Evolutionary conservation across 352 stramenopile genomes (phyloP).

Genomic region (Globisporangium rhizosaccharum): DNA sequence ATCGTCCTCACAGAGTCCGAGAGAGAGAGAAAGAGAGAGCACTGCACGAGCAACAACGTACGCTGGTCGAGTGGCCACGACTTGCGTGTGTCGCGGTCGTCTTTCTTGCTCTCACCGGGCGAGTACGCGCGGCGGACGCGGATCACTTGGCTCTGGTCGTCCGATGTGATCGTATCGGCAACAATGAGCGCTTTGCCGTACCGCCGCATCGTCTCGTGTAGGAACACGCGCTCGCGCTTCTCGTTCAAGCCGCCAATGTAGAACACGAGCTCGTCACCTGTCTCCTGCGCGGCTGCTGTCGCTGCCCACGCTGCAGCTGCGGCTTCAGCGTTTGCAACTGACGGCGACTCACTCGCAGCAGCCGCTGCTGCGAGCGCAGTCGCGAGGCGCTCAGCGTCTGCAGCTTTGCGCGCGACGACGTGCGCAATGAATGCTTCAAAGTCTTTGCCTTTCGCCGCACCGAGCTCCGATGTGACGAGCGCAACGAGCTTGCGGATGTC

Average conservation of each 20-base stretch:
- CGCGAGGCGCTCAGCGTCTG: conserved; percentile 15
- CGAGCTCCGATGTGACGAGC: conserved; percentile 50
- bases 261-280: conserved; percentile 48
- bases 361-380: conserved; percentile 3
- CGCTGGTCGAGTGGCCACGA: conserved; percentile 72
- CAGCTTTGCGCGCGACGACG: conserved; percentile 35
- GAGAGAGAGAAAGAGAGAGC: too few species aligned
- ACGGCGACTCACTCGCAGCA: background rate
- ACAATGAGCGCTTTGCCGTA: conserved; percentile 76
- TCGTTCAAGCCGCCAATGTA: conserved; percentile 77
- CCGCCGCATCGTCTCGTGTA: conserved; percentile 89
- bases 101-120: conserved; percentile 28
- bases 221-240: conserved; percentile 82
- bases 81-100: conserved; percentile 45
- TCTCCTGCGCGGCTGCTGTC: conserved; percentile 9
- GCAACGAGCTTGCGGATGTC: conserved; percentile 45
- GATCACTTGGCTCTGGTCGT: conserved; percentile 64
- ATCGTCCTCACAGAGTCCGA: background rate
- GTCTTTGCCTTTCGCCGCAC: conserved; percentile 60
- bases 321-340: background rate
- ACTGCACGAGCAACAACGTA: conserved; percentile 20
- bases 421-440: conserved; percentile 70
- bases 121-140: conserved; percentile 50
- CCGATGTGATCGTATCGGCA: conserved; percentile 85
- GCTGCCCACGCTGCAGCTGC: background rate